Evolutionary conservation across 2,329 filamentous ascomycete genomes (phyloP).

Genomic region (Aureobasidium lini): DNA sequence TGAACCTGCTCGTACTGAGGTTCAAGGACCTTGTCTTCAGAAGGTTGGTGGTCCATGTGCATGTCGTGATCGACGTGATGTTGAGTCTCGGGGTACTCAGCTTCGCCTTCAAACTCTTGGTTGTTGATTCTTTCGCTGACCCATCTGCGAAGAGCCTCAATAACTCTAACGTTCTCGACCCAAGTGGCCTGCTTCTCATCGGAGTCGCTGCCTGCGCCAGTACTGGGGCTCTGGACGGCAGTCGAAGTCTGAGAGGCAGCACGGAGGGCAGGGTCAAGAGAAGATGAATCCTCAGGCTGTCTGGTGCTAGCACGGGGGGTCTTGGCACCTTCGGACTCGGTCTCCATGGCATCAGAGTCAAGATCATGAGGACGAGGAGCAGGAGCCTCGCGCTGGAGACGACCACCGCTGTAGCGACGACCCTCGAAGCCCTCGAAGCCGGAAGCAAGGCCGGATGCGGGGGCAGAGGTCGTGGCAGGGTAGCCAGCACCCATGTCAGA

Average conservation of each 20-base stretch:
- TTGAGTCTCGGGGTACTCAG: conserved; percentile 19
- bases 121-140: conserved; percentile 48
- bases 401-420: conserved; percentile 54
- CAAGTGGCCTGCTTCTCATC: conserved; percentile 46
- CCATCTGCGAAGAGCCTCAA: conserved; percentile 52
- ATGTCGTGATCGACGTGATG: conserved; percentile 12
- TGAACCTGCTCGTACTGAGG: conserved; percentile 8
- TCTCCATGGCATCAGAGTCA: conserved; percentile 33
- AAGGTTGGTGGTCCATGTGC: conserved; percentile 15
- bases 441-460: conserved; percentile 61
- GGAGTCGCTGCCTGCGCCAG: conserved; percentile 26
- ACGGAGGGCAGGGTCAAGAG: conserved; percentile 31
- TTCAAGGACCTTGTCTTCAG: conserved; percentile 7
- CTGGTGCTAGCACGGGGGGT: conserved; percentile 28
- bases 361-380: conserved; percentile 35
- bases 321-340: conserved; percentile 30
- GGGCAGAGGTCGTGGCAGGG: conserved; percentile 57
- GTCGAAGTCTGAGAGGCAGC: conserved; percentile 19
- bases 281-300: conserved; percentile 24
- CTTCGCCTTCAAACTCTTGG: conserved; percentile 42
- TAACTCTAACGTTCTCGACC: conserved; percentile 58
- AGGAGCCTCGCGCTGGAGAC: conserved; percentile 48
- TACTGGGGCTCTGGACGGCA: conserved; percentile 20
- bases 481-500: conserved; percentile 50
- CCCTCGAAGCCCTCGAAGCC: conserved; percentile 54